A percentile compares a stretch with the other conserved stretches of the same genome.
Conservation (phyloP, 2,329 filamentous ascomycete genomes). For the Onygenales sp. region DNA sequence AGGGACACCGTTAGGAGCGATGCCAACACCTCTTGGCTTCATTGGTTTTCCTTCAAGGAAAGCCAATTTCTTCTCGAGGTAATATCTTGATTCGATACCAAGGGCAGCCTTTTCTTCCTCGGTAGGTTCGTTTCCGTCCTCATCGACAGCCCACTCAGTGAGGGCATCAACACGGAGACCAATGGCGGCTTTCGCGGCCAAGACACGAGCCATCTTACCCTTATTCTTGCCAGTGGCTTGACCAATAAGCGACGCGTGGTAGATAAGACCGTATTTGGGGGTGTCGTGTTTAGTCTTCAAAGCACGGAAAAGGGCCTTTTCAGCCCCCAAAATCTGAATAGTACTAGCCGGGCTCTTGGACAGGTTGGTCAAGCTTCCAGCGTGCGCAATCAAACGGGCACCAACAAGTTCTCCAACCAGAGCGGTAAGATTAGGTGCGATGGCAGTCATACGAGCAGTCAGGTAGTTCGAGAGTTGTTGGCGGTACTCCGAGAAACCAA, state of each 20-base stretch:
- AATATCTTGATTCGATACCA: conserved; percentile 51
- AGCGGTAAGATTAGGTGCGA: conserved; percentile 89
- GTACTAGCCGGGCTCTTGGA: conserved; percentile 93
- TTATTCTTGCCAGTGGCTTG: conserved; percentile 98
- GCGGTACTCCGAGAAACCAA: conserved; percentile 84
- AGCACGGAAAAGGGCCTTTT: conserved; percentile 96
- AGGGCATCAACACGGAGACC: conserved; percentile 89
- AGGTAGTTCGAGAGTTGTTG: conserved; percentile 81
- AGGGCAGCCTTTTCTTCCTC: conserved; percentile 83
- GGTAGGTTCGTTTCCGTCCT: conserved; percentile 55
- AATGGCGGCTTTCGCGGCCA: conserved; percentile 86
- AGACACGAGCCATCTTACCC: conserved; percentile 96
- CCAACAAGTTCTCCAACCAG: conserved; percentile 90
- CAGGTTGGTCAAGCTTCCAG: conserved; percentile 86
- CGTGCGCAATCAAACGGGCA: conserved; percentile 87
- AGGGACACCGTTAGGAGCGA: conserved; percentile 62
- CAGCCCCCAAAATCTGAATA: conserved; percentile 94
- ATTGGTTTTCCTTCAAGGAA: conserved; percentile 81
- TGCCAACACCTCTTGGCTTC: conserved; percentile 62
- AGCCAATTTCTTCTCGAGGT: conserved; percentile 40
- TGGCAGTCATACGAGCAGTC: conserved; percentile 87
- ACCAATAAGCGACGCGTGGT: conserved; percentile 86
- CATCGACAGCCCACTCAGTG: conserved; percentile 63
- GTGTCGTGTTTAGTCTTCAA: conserved; percentile 99
- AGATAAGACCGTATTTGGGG: conserved; percentile 94